Conservation (phyloP, 768 basidiomycete genomes). For the Agaricus blazei region DNA sequence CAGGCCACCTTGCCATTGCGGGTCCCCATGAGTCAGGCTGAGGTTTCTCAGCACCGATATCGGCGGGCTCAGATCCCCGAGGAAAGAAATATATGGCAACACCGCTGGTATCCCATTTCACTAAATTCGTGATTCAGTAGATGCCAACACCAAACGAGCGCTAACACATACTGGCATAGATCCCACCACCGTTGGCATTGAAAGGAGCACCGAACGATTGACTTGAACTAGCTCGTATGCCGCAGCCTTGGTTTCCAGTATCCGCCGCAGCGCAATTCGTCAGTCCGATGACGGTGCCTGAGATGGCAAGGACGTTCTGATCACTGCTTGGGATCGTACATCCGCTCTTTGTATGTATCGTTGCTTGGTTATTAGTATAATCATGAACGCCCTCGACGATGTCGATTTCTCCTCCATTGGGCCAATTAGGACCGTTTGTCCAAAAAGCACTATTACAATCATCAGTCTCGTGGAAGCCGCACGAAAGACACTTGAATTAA, state of each 20-base stretch:
- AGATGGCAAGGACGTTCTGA: conserved; percentile 44
- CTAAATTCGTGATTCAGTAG: conserved; percentile 24
- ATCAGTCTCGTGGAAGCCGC: conserved; percentile 1
- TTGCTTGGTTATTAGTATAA: conserved; percentile 78
- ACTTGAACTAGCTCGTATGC: conserved; percentile 53
- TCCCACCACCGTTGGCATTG: conserved; percentile 81
- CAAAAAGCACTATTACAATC: conserved; percentile 35
- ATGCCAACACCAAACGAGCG: conserved; percentile 3
- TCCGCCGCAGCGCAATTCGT: conserved; percentile 67
- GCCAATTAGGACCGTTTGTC: conserved; percentile 60
- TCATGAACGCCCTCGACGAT: conserved; percentile 82
- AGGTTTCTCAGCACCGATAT: conserved; percentile 71
- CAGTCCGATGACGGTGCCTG: conserved; percentile 62
- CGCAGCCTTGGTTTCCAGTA: conserved; percentile 81
- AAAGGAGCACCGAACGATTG: conserved; percentile 83
- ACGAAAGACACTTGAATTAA: conserved; percentile 11
- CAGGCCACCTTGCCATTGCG: conserved; percentile 78
- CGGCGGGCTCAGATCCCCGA: conserved; percentile 65
- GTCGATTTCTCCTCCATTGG: conserved; percentile 70
- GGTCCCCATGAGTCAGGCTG: conserved; percentile 72
- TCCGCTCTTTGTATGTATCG: conserved; percentile 72
- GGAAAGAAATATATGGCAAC: conserved; percentile 83
- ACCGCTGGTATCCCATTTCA: conserved; percentile 74
- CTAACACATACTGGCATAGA: conserved; percentile 76
- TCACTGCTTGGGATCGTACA: conserved; percentile 55